phyloP scores from a whole-genome alignment of 2,329 filamentous ascomycete species.

The Paracoccidioides brasiliensis region DNA sequence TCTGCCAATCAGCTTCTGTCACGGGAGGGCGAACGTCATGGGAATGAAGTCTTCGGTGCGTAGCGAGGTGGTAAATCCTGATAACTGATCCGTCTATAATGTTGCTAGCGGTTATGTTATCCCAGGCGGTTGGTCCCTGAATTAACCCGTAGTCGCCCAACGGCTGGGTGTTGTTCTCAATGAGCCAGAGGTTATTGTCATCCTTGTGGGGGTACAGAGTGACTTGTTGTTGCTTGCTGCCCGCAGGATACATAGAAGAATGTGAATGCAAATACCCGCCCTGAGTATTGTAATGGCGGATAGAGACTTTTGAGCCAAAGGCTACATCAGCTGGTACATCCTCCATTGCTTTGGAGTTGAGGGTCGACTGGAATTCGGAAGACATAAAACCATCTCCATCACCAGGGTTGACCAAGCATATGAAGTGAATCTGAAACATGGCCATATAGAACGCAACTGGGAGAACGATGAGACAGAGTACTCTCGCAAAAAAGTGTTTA shows the following conservation, averaged over 20 bases:
- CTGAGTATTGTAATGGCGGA: constrained; percentile 94
- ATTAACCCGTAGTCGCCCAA: constrained; percentile 63
- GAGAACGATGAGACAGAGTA: constrained; percentile 84
- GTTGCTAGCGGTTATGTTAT: constrained; percentile 52
- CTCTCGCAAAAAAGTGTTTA: constrained; percentile 86
- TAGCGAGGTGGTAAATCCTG: constrained; percentile 70
- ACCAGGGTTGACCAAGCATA: constrained; percentile 84
- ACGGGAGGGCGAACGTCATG: constrained; percentile 72
- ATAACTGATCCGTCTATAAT: constrained; percentile 71
- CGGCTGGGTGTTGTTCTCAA: constrained; percentile 95
- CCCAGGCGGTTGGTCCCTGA: constrained; percentile 74
- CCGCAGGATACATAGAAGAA: constrained; percentile 90
- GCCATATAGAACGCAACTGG: constrained; percentile 83
- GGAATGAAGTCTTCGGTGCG: constrained; percentile 82
- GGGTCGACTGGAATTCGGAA: constrained; percentile 92
- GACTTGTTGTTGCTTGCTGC: constrained; percentile 97
- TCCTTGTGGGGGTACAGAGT: constrained; percentile 98
- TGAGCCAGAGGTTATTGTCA: constrained; percentile 86
- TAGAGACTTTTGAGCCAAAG: constrained; percentile 69
- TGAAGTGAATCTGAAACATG: constrained; percentile 96
- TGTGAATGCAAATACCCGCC: constrained; percentile 97
- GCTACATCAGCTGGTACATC: constrained; percentile 86
- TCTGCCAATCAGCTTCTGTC: constrained; percentile 84
- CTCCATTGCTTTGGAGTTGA: constrained; percentile 94
- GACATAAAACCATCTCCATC: constrained; percentile 99